phyloP scores from a whole-genome alignment of 2,329 filamentous ascomycete species.

The Fusarium sp. region DNA sequence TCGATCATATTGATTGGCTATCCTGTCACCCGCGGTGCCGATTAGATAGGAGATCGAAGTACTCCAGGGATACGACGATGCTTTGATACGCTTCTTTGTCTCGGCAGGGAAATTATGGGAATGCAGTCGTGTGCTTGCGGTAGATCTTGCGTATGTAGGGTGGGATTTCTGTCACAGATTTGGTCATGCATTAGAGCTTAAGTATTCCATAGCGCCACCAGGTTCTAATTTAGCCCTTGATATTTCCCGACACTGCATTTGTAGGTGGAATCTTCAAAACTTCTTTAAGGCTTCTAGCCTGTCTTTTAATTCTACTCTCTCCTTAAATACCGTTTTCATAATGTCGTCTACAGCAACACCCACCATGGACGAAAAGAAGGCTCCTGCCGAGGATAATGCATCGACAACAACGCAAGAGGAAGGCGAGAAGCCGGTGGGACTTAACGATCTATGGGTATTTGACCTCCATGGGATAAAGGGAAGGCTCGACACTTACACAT shows the following conservation, averaged over 20 bases:
- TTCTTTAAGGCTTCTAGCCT: background rate
- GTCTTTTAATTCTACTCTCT: background rate
- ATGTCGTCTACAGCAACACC: background rate
- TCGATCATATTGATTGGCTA: conserved; percentile 16
- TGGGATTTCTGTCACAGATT: background rate
- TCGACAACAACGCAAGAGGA: conserved; percentile 16
- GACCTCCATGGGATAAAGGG: fast-evolving
- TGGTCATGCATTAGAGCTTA: background rate
- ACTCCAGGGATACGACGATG: background rate
- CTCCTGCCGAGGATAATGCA: conserved; percentile 16
- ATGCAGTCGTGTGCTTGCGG: conserved; percentile 3
- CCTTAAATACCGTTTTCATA: background rate
- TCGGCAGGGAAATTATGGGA: background rate
- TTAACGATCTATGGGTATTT: conserved; percentile 29
- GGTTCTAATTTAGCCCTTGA: background rate
- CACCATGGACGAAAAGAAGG: conserved; percentile 27
- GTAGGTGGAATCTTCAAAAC: background rate
- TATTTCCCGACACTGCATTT: background rate
- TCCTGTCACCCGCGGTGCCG: conserved; percentile 4
- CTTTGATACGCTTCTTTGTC: background rate
- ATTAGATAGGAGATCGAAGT: background rate
- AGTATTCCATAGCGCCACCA: conserved; percentile 3
- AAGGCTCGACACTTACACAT: background rate
- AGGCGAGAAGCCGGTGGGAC: conserved; percentile 6
- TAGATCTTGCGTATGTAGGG: background rate